Evolutionary conservation across 352 stramenopile species (phyloP).

Genomic region (Phytophthora pluvialis): DNA sequence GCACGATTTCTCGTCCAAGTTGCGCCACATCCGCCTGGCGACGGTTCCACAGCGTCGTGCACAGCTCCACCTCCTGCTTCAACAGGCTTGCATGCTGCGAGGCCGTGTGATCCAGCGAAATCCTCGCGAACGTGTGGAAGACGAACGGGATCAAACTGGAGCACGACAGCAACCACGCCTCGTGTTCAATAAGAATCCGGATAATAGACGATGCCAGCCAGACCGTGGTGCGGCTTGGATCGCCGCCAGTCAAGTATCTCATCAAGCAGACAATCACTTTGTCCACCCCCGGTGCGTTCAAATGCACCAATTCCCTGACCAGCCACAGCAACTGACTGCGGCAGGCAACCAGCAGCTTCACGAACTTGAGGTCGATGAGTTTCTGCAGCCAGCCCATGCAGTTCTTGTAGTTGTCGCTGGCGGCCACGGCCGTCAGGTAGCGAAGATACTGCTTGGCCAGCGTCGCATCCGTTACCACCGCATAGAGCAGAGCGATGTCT

Average conservation of each 20-base stretch:
- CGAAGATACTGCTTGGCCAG: slow-evolving; percentile 79
- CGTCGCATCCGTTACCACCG: slow-evolving; percentile 71
- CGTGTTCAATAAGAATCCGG: slow-evolving; percentile 79
- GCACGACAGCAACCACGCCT: slow-evolving; percentile 75
- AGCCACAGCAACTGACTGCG: slow-evolving; percentile 85
- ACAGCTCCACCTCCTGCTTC: slow-evolving; percentile 85
- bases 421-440: slow-evolving; percentile 68
- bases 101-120: slow-evolving; percentile 70
- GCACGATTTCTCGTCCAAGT: slow-evolving; percentile 79
- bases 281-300: slow-evolving; percentile 73
- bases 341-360: slow-evolving; percentile 76
- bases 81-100: slow-evolving; percentile 60
- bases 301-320: slow-evolving; percentile 78
- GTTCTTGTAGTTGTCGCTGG: slow-evolving; percentile 75
- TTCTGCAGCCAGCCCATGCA: slow-evolving; percentile 81
- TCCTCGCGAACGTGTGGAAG: slow-evolving; percentile 80
- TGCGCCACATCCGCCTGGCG: slow-evolving; percentile 70
- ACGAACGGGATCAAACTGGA: slow-evolving; percentile 82
- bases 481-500: slow-evolving; percentile 82
- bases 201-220: slow-evolving; percentile 85
- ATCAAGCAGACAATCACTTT: slow-evolving; percentile 80
- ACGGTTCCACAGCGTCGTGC: slow-evolving; percentile 73
- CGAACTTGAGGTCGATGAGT: slow-evolving; percentile 84
- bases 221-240: slow-evolving; percentile 72
- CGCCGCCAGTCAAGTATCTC: slow-evolving; percentile 70